Evolutionary conservation across 1,139 yeast genomes (phyloP).

Genomic region (Pichia sp.): DNA sequence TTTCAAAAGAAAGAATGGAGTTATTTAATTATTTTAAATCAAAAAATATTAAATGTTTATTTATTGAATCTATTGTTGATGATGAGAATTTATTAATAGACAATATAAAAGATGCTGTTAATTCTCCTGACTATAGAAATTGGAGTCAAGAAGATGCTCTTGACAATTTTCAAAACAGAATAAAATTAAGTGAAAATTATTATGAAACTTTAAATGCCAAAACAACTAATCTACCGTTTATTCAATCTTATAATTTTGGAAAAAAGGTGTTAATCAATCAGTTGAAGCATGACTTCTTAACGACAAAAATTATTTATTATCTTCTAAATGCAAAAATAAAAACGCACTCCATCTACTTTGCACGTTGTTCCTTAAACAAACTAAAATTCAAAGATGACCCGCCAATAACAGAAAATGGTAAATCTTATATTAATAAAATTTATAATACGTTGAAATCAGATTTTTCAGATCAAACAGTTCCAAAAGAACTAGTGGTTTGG

Average conservation of each 20-base stretch:
- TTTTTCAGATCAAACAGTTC: conserved; percentile 34
- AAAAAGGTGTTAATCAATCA: conserved; percentile 75
- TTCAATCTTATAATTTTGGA: conserved; percentile 87
- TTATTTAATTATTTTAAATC: conserved; percentile 49
- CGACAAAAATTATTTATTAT: conserved; percentile 83
- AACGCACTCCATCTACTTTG: conserved; percentile 81
- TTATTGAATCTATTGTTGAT: conserved; percentile 83
- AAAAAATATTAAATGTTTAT: conserved; percentile 66
- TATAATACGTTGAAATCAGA: conserved; percentile 36
- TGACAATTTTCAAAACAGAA: conserved; percentile 45
- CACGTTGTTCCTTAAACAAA: conserved; percentile 66
- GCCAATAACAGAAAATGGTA: conserved; percentile 56
- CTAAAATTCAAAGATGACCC: conserved; percentile 57
- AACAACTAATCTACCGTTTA: conserved; percentile 52
- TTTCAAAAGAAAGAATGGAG: conserved; percentile 58
- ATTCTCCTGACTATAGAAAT: conserved; percentile 80
- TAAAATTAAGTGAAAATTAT: conserved; percentile 37
- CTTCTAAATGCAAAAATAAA: conserved; percentile 82
- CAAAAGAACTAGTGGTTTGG: conserved; percentile 68
- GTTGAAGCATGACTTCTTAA: conserved; percentile 79
- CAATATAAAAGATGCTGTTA: conserved; percentile 79
- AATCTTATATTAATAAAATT: conserved; percentile 44
- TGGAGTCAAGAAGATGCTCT: conserved; percentile 65
- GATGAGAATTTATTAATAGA: conserved; percentile 62
- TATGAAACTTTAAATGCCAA: conserved; percentile 40